These are phyloP conservation scores for Castanea sativa DNA, from an alignment of 306 rosid species.

Conservation along the genomic window DNA sequence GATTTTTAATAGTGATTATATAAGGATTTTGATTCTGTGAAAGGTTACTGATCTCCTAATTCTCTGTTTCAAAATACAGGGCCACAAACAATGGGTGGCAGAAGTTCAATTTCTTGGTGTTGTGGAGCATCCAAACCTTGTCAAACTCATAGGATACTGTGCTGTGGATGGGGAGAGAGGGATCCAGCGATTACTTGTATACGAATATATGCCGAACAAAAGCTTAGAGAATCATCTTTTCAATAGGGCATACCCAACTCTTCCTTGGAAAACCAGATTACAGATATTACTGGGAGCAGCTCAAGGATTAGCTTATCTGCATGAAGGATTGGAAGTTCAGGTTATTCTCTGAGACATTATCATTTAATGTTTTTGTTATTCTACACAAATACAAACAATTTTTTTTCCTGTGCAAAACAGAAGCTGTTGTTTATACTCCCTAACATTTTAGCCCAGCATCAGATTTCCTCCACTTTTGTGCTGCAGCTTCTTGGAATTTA, in stretches of 20 bases:
- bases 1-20: not conserved
- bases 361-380: not conserved
- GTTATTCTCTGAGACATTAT: slow-evolving; percentile 32
- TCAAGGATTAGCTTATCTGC: slow-evolving; percentile 73
- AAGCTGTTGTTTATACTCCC: not conserved
- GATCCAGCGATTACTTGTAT: slow-evolving; percentile 77
- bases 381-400: not conserved
- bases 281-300: slow-evolving; percentile 70
- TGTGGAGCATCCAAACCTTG: slow-evolving; percentile 84
- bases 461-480: not conserved
- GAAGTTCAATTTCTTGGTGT: slow-evolving; percentile 86
- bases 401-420: not conserved
- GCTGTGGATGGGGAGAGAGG: slow-evolving; percentile 80
- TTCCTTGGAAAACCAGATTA: slow-evolving; percentile 72
- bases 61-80: slow-evolving; percentile 32
- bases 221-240: slow-evolving; percentile 81
- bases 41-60: not conserved
- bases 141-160: slow-evolving; percentile 78
- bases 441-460: not conserved
- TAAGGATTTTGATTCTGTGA: not conserved
- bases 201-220: slow-evolving; percentile 70
- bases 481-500: not conserved
- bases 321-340: slow-evolving; percentile 83
- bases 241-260: slow-evolving; percentile 41
- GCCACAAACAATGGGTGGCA: slow-evolving; percentile 83